Conservation (phyloP, 1,284 basidiomycete species). For the Fomitiporia mediterranea region DNA sequence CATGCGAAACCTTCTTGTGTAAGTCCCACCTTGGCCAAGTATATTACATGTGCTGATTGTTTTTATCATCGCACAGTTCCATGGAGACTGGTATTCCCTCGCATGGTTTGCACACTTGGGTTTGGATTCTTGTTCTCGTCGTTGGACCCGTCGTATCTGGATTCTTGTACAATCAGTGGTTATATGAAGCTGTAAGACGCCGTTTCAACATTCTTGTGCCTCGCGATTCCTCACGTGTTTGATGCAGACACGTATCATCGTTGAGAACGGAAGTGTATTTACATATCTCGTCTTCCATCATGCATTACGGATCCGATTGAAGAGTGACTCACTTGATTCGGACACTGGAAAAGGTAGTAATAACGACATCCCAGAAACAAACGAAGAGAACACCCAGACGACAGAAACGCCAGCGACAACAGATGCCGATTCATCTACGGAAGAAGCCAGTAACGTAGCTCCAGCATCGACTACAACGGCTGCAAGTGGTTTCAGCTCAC, state of each 20-base stretch:
- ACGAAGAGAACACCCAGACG: background rate
- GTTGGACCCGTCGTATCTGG: slow-evolving; percentile 12
- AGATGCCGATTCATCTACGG: background rate
- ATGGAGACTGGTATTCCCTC: slow-evolving; percentile 13
- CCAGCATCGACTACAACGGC: background rate
- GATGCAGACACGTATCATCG: slow-evolving; percentile 3
- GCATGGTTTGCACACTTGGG: slow-evolving; percentile 9
- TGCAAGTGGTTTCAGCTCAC: background rate
- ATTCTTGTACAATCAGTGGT: slow-evolving; percentile 9
- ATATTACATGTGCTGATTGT: background rate
- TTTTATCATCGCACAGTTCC: slow-evolving; percentile 1
- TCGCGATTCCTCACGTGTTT: background rate
- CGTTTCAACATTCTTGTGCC: background rate
- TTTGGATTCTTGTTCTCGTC: slow-evolving; percentile 16
- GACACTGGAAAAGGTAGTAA: background rate
- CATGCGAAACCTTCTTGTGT: slow-evolving; percentile 15
- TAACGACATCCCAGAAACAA: background rate
- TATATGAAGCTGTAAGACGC: slow-evolving; percentile 6
- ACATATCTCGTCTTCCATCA: slow-evolving; percentile 53
- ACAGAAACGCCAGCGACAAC: slow-evolving; percentile 4
- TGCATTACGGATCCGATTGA: slow-evolving; percentile 50
- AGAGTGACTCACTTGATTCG: slow-evolving; percentile 19
- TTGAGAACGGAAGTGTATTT: slow-evolving; percentile 31
- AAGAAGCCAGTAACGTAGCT: background rate
- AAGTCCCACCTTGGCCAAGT: background rate